Evolutionary conservation across 805 yeast genomes (phyloP), one percentile per base, ranked within the genome.

Genomic region (Aciculoconidium aculeatum): DNA sequence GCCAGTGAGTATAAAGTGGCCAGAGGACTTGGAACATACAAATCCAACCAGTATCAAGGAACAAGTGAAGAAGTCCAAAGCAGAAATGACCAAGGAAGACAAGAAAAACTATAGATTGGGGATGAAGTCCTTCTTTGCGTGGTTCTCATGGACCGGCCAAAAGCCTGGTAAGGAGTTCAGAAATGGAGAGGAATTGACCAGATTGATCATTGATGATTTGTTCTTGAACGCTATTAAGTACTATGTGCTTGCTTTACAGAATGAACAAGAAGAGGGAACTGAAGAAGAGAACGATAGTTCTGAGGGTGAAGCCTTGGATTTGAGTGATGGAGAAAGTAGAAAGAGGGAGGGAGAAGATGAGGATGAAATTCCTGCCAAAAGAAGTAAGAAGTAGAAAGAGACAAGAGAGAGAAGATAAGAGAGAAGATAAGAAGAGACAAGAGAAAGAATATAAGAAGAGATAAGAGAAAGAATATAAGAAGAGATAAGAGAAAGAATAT

Each of bases 141-240:
- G 88, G 79, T 88, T 87, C 49, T 62, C 65, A 27, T 87, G 94
- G 88, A 80, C 92, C 1, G 95, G 94, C 0, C 51, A 58, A 19
- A 79, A 77, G 39, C 80, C 85, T 2, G 82, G 85, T 1, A 83
- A 76, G 55, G 92, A 77, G 49, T 84, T 77, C 48, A 70, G 87
- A 37, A 68, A 71, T 33, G 95, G 95, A 14, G 90, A 79, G 37
- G 86, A 79, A 7, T 64, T 88, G 31, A 84, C 95, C 0, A 62
- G 75, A 29, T 55, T 83, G 23, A 61, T 90, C 9, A 64, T 74
- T 4, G 95, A 86, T 25, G 95, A 88, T 45, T 50, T 90, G 23
- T 88, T 73, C 49, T 95, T 95, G 9, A 77, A 78, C 42, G 92
- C 96, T 4, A 77, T 85, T 14, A 83, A 80, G 43, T 80, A 83